Percentiles rank a stretch among this genome's conserved stretches.
Evolutionary conservation across 192 early-diverging fungal genomes (phyloP).

Genomic region (Entomortierella lignicola): DNA sequence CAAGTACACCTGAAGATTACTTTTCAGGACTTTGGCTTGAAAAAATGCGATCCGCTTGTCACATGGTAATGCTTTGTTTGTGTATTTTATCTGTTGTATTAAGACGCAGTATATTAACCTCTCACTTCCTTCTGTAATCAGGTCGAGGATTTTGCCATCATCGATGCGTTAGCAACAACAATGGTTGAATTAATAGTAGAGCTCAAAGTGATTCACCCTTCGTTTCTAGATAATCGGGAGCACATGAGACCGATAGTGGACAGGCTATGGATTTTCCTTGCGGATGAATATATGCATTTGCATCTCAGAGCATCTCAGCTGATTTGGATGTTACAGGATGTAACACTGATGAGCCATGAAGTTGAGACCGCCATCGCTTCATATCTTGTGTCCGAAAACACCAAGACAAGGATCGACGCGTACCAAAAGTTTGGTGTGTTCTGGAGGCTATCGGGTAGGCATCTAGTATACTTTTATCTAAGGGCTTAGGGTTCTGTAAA

Average conservation of each 20-base stretch:
- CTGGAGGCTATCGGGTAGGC: conserved; percentile 70
- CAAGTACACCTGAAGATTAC: conserved; percentile 18
- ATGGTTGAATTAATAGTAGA: conserved; percentile 55
- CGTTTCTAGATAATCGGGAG: conserved; percentile 43
- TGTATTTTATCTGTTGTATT: too few relatives aligned
- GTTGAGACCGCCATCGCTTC: conserved; percentile 72
- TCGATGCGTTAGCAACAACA: conserved; percentile 61
- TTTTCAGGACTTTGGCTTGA: conserved; percentile 41
- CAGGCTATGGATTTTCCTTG: conserved; percentile 76
- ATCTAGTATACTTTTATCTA: background rate
- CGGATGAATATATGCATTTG: conserved; percentile 60
- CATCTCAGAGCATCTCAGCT: conserved; percentile 75
- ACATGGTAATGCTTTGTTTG: conserved; percentile 16
- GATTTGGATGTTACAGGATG: conserved; percentile 70
- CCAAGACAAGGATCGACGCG: conserved; percentile 44
- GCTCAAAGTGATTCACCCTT: conserved; percentile 39
- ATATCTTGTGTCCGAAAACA: conserved; percentile 58
- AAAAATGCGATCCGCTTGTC: conserved; percentile 32
- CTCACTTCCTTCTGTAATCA: conserved; percentile 3
- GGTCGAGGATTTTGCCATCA: conserved; percentile 57
- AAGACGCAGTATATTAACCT: background rate
- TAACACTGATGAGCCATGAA: conserved; percentile 60
- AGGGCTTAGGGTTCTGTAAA: too few relatives aligned
- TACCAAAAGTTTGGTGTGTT: conserved; percentile 78
- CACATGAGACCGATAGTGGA: conserved; percentile 59